A percentile compares a stretch with the other conserved stretches of the same genome.
Conservation (phyloP, 2,329 filamentous ascomycete species). For the Pezizomycotina sp. region DNA sequence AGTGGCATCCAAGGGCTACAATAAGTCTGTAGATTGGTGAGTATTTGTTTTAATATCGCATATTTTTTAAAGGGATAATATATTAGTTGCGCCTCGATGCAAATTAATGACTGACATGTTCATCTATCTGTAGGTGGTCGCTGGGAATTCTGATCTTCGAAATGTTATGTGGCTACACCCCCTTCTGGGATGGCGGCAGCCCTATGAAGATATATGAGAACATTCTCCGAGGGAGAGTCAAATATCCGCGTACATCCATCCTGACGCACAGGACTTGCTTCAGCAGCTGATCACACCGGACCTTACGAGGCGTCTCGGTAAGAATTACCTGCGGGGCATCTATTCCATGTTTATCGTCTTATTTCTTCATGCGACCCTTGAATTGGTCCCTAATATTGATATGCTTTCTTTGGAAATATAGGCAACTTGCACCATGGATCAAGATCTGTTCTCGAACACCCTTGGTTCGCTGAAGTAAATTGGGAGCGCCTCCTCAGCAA, state of each 20-base stretch:
- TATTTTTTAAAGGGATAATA: slow-evolving; percentile 11
- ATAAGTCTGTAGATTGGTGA: slow-evolving; percentile 98
- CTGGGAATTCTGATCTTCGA: slow-evolving; percentile 96
- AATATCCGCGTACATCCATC: slow-evolving; percentile 94
- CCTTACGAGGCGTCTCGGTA: slow-evolving; percentile 64
- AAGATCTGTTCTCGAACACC: slow-evolving; percentile 83
- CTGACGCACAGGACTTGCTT: slow-evolving; percentile 82
- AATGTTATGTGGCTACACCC: slow-evolving; percentile 97
- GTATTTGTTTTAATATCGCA: slow-evolving; percentile 27
- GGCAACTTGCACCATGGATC: slow-evolving; percentile 86
- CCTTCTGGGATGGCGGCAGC: slow-evolving; percentile 95
- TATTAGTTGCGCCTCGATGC: slow-evolving; percentile 2
- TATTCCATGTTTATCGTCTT: background rate
- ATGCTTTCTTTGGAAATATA: slow-evolving; percentile 2
- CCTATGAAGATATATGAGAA: slow-evolving; percentile 99
- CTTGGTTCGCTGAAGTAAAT: slow-evolving; percentile 94
- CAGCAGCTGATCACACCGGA: slow-evolving; percentile 87
- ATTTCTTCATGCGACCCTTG: background rate
- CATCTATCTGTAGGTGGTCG: slow-evolving; percentile 79
- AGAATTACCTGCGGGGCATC: background rate
- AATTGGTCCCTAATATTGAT: background rate
- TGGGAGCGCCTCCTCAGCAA: slow-evolving; percentile 90
- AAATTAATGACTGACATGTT: no score
- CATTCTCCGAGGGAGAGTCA: slow-evolving; percentile 86
- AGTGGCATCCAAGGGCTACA: slow-evolving; percentile 98